These are phyloP conservation scores for Nemania sp. DNA, from an alignment of 2,329 filamentous ascomycete species.

Conservation along the genomic window DNA sequence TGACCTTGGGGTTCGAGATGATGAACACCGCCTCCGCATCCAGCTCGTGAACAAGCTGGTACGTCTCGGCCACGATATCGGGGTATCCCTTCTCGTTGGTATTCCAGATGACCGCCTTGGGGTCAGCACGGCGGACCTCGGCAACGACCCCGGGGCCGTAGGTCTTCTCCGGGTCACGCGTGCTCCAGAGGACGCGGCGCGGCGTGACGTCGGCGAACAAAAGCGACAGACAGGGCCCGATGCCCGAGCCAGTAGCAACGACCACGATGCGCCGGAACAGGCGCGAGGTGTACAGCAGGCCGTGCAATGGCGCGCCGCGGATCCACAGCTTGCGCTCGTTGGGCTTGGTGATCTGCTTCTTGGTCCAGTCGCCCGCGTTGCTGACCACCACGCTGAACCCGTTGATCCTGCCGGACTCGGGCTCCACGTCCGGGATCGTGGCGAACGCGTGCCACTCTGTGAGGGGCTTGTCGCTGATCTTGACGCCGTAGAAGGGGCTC, in stretches of 20 bases:
- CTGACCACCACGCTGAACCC: constrained; percentile 78
- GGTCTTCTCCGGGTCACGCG: constrained; percentile 69
- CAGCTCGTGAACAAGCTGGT: constrained; percentile 68
- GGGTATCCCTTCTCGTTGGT: constrained; percentile 70
- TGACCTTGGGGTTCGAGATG: constrained; percentile 77
- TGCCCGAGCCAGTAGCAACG: constrained; percentile 79
- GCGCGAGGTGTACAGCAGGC: constrained; percentile 74
- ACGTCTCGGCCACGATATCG: constrained; percentile 64
- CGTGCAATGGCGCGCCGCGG: constrained; percentile 74
- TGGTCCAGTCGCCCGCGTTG: constrained; percentile 83
- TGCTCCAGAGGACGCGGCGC: constrained; percentile 76
- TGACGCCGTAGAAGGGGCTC: constrained; percentile 67
- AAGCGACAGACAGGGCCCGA: constrained; percentile 76
- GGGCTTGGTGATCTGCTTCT: constrained; percentile 70
- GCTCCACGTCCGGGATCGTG: constrained; percentile 71
- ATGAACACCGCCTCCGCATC: constrained; percentile 78
- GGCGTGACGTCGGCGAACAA: constrained; percentile 64
- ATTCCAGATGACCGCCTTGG: constrained; percentile 75
- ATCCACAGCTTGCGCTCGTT: constrained; percentile 73
- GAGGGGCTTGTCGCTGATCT: constrained; percentile 73
- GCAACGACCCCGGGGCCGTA: constrained; percentile 70
- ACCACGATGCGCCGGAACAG: constrained; percentile 75
- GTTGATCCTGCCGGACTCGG: constrained; percentile 54
- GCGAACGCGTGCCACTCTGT: constrained; percentile 83
- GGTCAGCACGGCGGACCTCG: constrained; percentile 67